A percentile compares a stretch with the other conserved stretches of the same genome.
These are phyloP conservation scores for Candida sanyiensis DNA, from an alignment of 805 yeast genomes.

Conservation along the genomic window DNA sequence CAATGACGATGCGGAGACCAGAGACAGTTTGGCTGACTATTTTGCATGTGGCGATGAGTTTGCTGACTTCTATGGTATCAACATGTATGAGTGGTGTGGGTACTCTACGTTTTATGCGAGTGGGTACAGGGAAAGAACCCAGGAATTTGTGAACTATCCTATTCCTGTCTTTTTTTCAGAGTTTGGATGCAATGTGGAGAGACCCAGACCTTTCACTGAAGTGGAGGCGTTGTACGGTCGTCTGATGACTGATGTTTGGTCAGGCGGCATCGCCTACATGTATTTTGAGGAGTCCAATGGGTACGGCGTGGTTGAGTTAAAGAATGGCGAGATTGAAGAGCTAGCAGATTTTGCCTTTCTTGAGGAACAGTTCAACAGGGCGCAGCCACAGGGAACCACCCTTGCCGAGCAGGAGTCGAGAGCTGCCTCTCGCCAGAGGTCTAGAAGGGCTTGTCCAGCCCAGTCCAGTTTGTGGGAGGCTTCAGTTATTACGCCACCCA, in stretches of 20 bases:
- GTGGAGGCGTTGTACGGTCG: conserved; percentile 57
- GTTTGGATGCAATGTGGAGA: conserved; percentile 66
- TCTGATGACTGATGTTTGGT: conserved; percentile 75
- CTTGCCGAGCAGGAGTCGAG: conserved; percentile 27
- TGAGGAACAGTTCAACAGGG: conserved; percentile 43
- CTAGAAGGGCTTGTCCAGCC: conserved; percentile 50
- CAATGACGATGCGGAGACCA: conserved; percentile 78
- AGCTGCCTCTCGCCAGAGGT: conserved; percentile 18
- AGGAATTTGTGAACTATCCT: conserved; percentile 56
- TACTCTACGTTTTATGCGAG: conserved; percentile 52
- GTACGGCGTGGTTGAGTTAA: conserved; percentile 61
- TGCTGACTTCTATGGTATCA: conserved; percentile 77
- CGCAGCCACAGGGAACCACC: conserved; percentile 41
- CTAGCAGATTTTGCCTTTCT: conserved; percentile 55
- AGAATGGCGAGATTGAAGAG: conserved; percentile 41
- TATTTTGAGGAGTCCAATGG: conserved; percentile 71
- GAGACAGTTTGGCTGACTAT: conserved; percentile 75
- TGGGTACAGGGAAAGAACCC: conserved; percentile 62
- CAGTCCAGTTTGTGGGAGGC: conserved; percentile 55
- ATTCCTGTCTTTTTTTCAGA: conserved; percentile 76
- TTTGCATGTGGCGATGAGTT: conserved; percentile 70
- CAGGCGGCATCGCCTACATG: conserved; percentile 84
- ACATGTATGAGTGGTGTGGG: conserved; percentile 90
- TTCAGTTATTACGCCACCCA: conserved; percentile 54
- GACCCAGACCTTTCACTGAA: conserved; percentile 70